Evolutionary conservation across 495 filamentous ascomycete species (phyloP), one percentile per base, ranked within the genome.

Genomic region (Pyrenopolyporus hunteri): DNA sequence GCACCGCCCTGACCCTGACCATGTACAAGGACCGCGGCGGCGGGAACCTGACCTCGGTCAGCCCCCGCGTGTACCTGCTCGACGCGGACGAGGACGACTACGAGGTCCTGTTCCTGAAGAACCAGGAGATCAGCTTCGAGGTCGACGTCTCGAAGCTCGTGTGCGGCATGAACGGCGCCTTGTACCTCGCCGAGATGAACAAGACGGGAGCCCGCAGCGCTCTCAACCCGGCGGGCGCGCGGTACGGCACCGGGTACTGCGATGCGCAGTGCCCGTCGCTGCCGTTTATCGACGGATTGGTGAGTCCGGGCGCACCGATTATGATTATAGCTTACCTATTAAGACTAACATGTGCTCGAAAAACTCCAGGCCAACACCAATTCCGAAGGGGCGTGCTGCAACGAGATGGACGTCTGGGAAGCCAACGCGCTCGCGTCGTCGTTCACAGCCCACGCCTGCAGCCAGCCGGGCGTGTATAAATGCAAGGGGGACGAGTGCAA

Each of bases 181-280:
- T 91, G 17, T 91, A 91, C 70, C 78, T 90, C 4, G 78, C 82
- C 3, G 70, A 82, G 63, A 90, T 91, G 88, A 80, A 86, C 35
- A 69, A 78, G 7, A 81, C 82, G 42, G 88, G 88, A 67, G 87
- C 83, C 16, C 72, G 80, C 26, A 79, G 77, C 62, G 61, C 76
- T 0, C 70, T 74, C 40, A 91, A 91, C 77, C 80, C 81, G 32
- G 88, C 87, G 3, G 88, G 88, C 33, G 87, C 88, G 37, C 77
- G 76, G 43, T 89, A 88, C 50, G 88, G 88, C n/a, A 89, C 88
- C 0, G 88, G 88, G 0, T 91, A 91, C 70, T 91, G 88, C 61
- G 88, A 91, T 70, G 83, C 87, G 9, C 87, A 90, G 70, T 91
- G 88, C 64, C 82, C 83, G 0, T 76, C 76, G 10, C 67, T 87